Conservation (phyloP, 257 asterid species). For the Marsdenia floribunda region DNA sequence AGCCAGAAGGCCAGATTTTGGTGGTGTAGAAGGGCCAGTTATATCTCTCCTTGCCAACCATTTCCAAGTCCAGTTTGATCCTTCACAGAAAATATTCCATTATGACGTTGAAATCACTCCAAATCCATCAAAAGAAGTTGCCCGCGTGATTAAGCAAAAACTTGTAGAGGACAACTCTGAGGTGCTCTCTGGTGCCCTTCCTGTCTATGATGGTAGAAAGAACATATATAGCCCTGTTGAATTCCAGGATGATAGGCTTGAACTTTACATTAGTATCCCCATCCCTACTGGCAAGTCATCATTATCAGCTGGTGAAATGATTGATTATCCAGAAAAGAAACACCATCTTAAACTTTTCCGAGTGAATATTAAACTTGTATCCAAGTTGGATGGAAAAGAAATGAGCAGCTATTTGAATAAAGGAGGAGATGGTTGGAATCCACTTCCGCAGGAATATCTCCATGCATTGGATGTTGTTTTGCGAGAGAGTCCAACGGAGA, state of each 20-base stretch:
- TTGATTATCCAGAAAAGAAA: conserved; percentile 15
- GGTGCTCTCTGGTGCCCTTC: conserved; percentile 48
- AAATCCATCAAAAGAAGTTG: conserved; percentile 68
- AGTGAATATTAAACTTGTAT: conserved; percentile 71
- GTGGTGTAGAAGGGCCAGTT: conserved; percentile 78
- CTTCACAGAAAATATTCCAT: conserved; percentile 63
- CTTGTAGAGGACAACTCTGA: conserved; percentile 55
- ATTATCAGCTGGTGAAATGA: conserved; percentile 12
- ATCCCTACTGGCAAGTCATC: conserved; percentile 25
- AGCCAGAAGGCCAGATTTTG: conserved; percentile 89
- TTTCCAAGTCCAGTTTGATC: conserved; percentile 68
- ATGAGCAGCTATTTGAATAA: conserved; percentile 41
- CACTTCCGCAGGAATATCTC: conserved; percentile 91
- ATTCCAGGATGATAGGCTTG: conserved; percentile 61
- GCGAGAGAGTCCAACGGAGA: conserved; percentile 62
- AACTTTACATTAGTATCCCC: conserved; percentile 64
- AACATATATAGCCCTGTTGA: conserved; percentile 74
- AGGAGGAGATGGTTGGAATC: conserved; percentile 37
- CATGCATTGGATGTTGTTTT: conserved; percentile 89
- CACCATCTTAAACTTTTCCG: conserved; percentile 49
- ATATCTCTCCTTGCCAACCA: conserved; percentile 80
- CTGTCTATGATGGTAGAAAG: conserved; percentile 80
- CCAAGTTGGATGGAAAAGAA: conserved; percentile 68
- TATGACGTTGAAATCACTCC: conserved; percentile 87
- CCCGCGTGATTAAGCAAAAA: conserved; percentile 61